Evolutionary conservation across 768 basidiomycete species (phyloP), one percentile per base, ranked within the genome.

Genomic region (Hypholoma fasciculare): DNA sequence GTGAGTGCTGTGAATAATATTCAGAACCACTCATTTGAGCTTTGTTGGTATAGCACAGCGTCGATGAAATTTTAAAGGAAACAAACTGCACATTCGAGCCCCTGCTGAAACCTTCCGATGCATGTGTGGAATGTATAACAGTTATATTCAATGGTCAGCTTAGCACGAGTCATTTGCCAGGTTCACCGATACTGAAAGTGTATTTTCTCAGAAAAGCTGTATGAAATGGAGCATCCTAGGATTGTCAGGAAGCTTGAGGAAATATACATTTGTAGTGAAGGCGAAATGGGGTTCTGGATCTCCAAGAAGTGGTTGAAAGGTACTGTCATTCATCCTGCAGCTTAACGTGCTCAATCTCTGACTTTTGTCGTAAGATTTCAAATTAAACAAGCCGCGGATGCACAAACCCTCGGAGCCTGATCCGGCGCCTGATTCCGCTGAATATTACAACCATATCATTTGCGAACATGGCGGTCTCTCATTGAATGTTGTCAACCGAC

Each of bases 281-380:
- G 82, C 55, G 69, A 71, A 14, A 60, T 62, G 14, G 82, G 82
- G 7, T 87, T 79, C 67, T 91, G 88, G 87, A 83, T 94, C 65
- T 94, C 92, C 0, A 92, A 87, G 67, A 69, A 73, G 6, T 94
- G 93, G 93, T 69, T 89, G 3, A 88, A 81, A 82, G 92, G 92
- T 89, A 57, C 2, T 4, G n/a, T 13, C 30, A 2, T 50, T 58
- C 58, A 14, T 60, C 4, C 58, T 64, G 19, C 34, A 36, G 46
- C 56, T 37, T 42, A 17, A n/a, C 2, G 51, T 62, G 23, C 49
- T 50, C n/a, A 30, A 17, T 53, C 56, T 36, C 17, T 61, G 37
- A 37, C 50, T 51, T 49, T 30, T 43, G 16, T 23, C 46, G 16
- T 19, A 61, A 94, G 93, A 92, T 69, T 95, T 93, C 93, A 77